Conservation (phyloP, 2,329 filamentous ascomycete genomes). For the Aspergillus versicolor region DNA sequence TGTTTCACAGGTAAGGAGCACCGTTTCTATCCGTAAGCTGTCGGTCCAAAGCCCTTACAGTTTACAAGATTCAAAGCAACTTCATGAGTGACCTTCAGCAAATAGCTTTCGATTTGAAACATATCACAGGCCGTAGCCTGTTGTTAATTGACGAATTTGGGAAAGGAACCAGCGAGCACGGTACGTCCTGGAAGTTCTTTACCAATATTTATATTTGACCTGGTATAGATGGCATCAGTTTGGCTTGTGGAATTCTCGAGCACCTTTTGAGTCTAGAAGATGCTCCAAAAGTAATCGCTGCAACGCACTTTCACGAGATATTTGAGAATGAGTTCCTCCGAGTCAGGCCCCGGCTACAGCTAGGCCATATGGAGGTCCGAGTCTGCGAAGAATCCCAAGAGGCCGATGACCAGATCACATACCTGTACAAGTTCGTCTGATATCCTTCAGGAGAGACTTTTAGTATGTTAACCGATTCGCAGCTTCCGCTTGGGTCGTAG, state of each 20-base stretch:
- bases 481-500: constrained; percentile 64
- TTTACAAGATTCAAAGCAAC: constrained; percentile 56
- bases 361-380: constrained; percentile 60
- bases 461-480: background rate
- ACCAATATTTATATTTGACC: background rate
- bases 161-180: constrained; percentile 63
- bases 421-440: constrained; percentile 64
- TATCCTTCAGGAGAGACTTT: background rate
- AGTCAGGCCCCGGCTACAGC: constrained; percentile 47
- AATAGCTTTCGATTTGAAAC: constrained; percentile 71
- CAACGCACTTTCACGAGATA: constrained; percentile 63
- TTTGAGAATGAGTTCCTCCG: constrained; percentile 54
- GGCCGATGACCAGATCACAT: constrained; percentile 55
- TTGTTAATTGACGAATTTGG: constrained; percentile 92
- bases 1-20: constrained; percentile 52
- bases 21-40: background rate
- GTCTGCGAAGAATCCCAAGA: constrained; percentile 44
- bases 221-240: constrained; percentile 59
- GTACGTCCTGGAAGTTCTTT: constrained; percentile 24
- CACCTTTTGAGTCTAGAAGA: constrained; percentile 52
- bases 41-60: background rate
- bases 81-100: constrained; percentile 87
- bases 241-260: constrained; percentile 62
- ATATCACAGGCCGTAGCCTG: constrained; percentile 73
- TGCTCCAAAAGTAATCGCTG: constrained; percentile 59